A percentile compares a stretch with the other conserved stretches of the same genome.
Evolutionary conservation across 768 basidiomycete genomes (phyloP).

Genomic region (Chalciporus sphaerocephalus): DNA sequence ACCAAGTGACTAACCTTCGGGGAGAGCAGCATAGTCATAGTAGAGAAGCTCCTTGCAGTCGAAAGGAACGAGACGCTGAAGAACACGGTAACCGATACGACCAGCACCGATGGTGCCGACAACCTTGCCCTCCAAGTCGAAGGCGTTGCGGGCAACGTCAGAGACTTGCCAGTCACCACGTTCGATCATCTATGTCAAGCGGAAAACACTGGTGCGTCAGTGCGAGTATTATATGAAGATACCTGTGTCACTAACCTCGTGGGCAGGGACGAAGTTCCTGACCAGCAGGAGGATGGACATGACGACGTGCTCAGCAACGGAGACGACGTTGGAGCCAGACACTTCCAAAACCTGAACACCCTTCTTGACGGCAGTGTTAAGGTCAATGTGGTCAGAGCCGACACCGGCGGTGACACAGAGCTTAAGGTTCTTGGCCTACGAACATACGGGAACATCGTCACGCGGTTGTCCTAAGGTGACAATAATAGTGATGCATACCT

Average conservation of each 20-base stretch:
- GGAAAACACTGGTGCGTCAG: background rate
- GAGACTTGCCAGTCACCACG: conserved; percentile 86
- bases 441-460: conserved; percentile 9
- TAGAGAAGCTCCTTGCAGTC: conserved; percentile 88
- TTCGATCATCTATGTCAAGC: conserved; percentile 61
- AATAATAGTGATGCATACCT: conserved; percentile 36
- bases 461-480: conserved; percentile 1
- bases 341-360: conserved; percentile 82
- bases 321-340: conserved; percentile 85
- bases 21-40: conserved; percentile 78
- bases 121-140: conserved; percentile 86
- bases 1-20: conserved; percentile 40
- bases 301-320: conserved; percentile 86
- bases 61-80: conserved; percentile 77
- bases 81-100: conserved; percentile 82
- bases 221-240: background rate
- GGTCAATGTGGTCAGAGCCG: conserved; percentile 86
- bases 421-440: conserved; percentile 84
- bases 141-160: conserved; percentile 75
- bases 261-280: conserved; percentile 83
- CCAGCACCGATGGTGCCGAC: conserved; percentile 86
- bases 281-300: conserved; percentile 91
- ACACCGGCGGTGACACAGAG: conserved; percentile 88
- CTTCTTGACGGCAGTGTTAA: conserved; percentile 80
- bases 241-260: conserved; percentile 50